Evolutionary conservation across 2,329 filamentous ascomycete species (phyloP).

Genomic region (Pseudogymnoascus sp.): DNA sequence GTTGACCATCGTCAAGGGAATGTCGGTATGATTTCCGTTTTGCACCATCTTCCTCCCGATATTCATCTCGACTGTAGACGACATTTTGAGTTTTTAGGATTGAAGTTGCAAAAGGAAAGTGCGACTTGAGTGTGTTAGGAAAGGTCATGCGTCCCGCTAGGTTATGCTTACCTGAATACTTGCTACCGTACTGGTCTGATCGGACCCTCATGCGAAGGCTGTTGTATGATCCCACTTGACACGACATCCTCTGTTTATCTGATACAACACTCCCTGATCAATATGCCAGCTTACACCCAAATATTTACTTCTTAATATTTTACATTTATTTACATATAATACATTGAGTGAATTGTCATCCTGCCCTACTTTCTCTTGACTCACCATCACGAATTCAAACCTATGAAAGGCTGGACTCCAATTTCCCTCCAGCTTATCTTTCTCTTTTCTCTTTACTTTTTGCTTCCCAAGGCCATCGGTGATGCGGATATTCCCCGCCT

Average conservation of each 20-base stretch:
- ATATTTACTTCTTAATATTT: not conserved
- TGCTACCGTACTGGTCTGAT: not conserved
- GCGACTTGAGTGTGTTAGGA: not conserved
- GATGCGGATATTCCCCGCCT: not conserved
- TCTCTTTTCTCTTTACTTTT: not conserved
- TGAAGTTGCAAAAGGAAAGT: not conserved
- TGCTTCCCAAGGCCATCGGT: not conserved
- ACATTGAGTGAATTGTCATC: not conserved
- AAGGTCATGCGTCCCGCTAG: not conserved
- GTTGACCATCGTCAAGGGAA: too few species aligned
- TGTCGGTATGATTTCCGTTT: not conserved
- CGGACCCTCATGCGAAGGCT: not conserved
- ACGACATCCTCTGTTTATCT: not conserved
- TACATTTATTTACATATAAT: not conserved
- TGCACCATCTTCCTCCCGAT: not conserved
- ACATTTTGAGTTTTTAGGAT: not conserved
- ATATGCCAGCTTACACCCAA: not conserved
- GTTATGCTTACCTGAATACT: not conserved
- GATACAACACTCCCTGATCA: not conserved
- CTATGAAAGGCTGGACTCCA: too few species aligned
- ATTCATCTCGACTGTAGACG: not conserved
- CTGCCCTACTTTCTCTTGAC: not conserved
- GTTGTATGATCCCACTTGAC: not conserved
- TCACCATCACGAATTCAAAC: not conserved
- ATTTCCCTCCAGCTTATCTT: not conserved